Evolutionary conservation across 768 basidiomycete species (phyloP), one percentile per base, ranked within the genome.

Genomic region (Coprinopsis marcescibilis): DNA sequence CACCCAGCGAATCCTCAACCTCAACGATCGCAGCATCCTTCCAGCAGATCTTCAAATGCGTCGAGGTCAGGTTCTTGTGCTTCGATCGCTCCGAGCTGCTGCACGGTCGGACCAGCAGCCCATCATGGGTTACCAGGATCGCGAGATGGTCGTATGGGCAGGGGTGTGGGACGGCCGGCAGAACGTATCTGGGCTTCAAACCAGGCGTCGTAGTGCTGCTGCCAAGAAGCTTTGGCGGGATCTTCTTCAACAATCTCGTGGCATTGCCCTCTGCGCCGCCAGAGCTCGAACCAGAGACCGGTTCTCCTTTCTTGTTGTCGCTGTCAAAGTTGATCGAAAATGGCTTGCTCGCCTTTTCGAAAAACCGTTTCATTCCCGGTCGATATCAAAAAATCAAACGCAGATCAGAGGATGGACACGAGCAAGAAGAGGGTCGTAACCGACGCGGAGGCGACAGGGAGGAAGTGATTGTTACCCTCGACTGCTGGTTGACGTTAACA

Each of bases 81-180:
- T 35, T 47, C 30, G 49, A 55, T 32, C 43, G 52, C 36, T 51
- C 68, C 26, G 64, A 55, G 17, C 68, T n/a, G n/a, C n/a, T 50
- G 55, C 79, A 75, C 17, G 83, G 85, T 35, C 80, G 73, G 44
- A 91, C 67, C 41, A 87, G 57, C n/a, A 92, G 71, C 3, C 85
- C 88, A 6, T 76, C 70, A 14, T 68, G 63, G 1, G 83, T 75
- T 3, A 71, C 73, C 32, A 82, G 57, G 25, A 90, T 51, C n/a
- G 76, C 76, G 33, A 92, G 77, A 50, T 80, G 71, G 37, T 82
- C 78, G 58, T 89, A 67, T 5, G 88, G 85, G 54, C 75, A 77
- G 21, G 86, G 86, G 59, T 89, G 85, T n/a, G 83, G 83, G 12
- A 83, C 63, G 2, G 87, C 75, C 7, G 87, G 83, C 15, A 86